phyloP scores from a whole-genome alignment of 75 land plant genomes.

The Pinus taeda region DNA sequence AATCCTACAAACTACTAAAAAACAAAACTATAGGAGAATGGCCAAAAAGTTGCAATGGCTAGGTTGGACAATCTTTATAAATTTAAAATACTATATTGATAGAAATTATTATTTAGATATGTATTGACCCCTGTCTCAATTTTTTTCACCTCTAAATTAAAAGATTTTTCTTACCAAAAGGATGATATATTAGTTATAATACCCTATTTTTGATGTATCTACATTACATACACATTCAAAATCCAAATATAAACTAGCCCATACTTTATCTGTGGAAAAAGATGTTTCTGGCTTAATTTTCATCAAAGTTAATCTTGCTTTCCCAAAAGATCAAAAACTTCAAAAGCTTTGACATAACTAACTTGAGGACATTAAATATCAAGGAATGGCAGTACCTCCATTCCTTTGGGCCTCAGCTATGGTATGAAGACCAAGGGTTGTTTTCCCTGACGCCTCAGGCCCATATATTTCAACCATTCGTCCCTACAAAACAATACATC shows the following conservation, averaged over 20 bases:
- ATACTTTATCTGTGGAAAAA: neutral
- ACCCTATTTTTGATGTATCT: neutral
- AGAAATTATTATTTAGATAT: too few relatives aligned
- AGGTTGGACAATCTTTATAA: too few relatives aligned
- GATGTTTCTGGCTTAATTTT: neutral
- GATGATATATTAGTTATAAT: neutral
- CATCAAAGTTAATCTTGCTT: neutral
- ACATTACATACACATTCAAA: neutral
- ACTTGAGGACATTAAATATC: neutral
- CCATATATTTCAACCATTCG: slow-evolving; percentile 97
- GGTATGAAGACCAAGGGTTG: slow-evolving; percentile 95
- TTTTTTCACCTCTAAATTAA: neutral
- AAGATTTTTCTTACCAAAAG: neutral
- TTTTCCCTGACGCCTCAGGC: slow-evolving; percentile 96
- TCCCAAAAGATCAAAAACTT: neutral
- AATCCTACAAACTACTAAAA: too few relatives aligned
- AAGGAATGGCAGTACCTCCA: slow-evolving; percentile 52
- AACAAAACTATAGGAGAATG: too few relatives aligned
- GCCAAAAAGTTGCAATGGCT: too few relatives aligned
- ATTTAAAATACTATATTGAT: too few relatives aligned
- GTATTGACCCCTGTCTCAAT: too few relatives aligned
- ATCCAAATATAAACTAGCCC: neutral
- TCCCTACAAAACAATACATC: slow-evolving; percentile 46
- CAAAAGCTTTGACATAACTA: neutral
- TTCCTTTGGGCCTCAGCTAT: slow-evolving; percentile 92